A percentile compares a stretch with the other conserved stretches of the same genome.
Evolutionary conservation across 495 filamentous ascomycete species (phyloP).

Genomic region (Daldinia childiae): DNA sequence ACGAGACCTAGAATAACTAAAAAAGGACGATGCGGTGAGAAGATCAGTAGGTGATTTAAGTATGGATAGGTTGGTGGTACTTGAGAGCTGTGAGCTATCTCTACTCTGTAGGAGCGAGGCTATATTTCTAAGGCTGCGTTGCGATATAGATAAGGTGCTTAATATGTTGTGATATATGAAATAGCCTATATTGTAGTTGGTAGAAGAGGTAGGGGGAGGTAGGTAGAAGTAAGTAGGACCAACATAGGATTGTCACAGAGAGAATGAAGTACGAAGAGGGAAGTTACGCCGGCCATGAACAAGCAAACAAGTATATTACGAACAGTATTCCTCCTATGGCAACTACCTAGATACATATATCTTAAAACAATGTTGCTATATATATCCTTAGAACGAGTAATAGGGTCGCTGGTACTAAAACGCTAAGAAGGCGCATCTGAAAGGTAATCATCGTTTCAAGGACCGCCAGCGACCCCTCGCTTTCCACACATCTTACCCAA

Average conservation of each 20-base stretch:
- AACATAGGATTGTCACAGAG: no score
- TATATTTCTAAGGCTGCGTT: background rate
- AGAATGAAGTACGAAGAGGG: background rate
- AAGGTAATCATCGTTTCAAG: slow-evolving; percentile 20
- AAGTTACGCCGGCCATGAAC: background rate
- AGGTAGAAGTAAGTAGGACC: background rate
- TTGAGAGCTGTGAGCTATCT: background rate
- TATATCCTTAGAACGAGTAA: slow-evolving; percentile 26
- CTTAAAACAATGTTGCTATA: slow-evolving; percentile 1
- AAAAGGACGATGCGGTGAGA: background rate
- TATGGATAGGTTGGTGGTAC: background rate
- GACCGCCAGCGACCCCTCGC: slow-evolving; percentile 20
- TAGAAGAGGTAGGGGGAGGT: background rate
- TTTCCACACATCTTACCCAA: slow-evolving; percentile 21
- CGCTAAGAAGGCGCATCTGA: slow-evolving; percentile 27
- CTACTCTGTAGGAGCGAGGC: background rate
- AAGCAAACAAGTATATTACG: slow-evolving; percentile 1
- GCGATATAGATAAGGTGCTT: background rate
- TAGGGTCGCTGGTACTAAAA: slow-evolving; percentile 16
- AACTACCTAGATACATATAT: background rate
- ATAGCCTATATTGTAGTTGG: no score
- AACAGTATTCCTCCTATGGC: background rate
- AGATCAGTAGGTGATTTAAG: background rate
- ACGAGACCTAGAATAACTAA: background rate
- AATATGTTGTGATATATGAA: no score